Evolutionary conservation across 1,139 yeast genomes (phyloP).

Genomic region (Hanseniaspora sp.): DNA sequence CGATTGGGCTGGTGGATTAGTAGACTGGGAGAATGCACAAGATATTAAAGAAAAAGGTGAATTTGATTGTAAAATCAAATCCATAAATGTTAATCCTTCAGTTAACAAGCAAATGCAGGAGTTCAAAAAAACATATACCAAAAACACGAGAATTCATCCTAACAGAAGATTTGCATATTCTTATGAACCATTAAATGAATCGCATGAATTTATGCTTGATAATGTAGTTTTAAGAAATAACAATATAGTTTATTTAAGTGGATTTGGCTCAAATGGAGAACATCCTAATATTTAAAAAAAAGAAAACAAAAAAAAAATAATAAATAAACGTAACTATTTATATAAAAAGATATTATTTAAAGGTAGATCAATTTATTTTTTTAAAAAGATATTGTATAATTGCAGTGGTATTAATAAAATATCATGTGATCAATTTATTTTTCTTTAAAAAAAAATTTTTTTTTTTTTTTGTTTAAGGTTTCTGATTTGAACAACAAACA

Average conservation of each 20-base stretch:
- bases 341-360: too few relatives aligned
- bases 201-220: background rate
- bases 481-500: background rate
- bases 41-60: constrained; percentile 27
- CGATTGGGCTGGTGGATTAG: constrained; percentile 87
- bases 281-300: background rate
- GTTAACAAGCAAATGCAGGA: constrained; percentile 17
- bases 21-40: constrained; percentile 50
- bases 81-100: constrained; percentile 23
- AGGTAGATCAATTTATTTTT: too few relatives aligned
- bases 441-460: background rate
- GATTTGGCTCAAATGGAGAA: background rate
- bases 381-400: too few relatives aligned
- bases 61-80: constrained; percentile 23
- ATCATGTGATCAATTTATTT: too few relatives aligned
- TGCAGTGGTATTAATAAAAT: too few relatives aligned
- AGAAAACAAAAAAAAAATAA: background rate
- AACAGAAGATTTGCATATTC: background rate
- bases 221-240: constrained; percentile 1
- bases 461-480: background rate
- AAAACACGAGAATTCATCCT: background rate
- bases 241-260: background rate
- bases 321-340: background rate
- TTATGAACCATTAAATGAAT: background rate
- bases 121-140: background rate